Percentiles rank a stretch among this genome's conserved stretches.
Conservation (phyloP, 805 yeast species). For the Kazachstania bromeliacearum region DNA sequence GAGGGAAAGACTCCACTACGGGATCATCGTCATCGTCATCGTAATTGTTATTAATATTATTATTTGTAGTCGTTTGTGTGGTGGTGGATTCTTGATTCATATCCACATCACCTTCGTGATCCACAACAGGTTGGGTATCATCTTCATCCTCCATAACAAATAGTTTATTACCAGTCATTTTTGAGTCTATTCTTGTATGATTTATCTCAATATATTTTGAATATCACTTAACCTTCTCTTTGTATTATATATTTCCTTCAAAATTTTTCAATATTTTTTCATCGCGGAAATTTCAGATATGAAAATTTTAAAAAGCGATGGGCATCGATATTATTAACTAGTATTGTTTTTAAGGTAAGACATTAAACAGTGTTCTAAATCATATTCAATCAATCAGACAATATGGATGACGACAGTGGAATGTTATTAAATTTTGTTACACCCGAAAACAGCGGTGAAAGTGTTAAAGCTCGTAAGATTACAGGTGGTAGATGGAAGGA, state of each 20-base stretch:
- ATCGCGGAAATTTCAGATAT: conserved; percentile 11
- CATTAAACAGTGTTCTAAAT: too few species aligned
- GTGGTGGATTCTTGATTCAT: conserved; percentile 4
- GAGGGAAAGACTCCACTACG: conserved; percentile 50
- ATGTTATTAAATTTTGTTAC: conserved; percentile 62
- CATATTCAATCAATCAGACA: too few species aligned
- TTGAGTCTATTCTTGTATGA: neutral
- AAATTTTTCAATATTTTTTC: conserved; percentile 2
- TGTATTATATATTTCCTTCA: neutral
- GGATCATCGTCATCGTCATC: conserved; percentile 43
- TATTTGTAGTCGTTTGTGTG: neutral
- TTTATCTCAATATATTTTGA: neutral
- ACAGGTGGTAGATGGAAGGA: conserved; percentile 80
- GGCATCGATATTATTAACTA: too few species aligned
- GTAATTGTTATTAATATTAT: neutral
- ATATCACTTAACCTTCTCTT: neutral
- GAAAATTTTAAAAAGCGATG: too few species aligned
- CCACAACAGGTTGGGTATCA: conserved; percentile 6
- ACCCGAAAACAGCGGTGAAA: conserved; percentile 17
- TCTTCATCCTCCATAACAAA: conserved; percentile 34
- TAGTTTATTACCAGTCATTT: conserved; percentile 18
- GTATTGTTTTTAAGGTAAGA: too few species aligned
- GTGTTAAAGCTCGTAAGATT: conserved; percentile 31
- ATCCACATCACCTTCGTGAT: conserved; percentile 8
- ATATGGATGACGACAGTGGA: conserved; percentile 30